Base-by-base conservation (phyloP, 495 filamentous ascomycete genomes). In the Lineolata rhizophorae region DNA sequence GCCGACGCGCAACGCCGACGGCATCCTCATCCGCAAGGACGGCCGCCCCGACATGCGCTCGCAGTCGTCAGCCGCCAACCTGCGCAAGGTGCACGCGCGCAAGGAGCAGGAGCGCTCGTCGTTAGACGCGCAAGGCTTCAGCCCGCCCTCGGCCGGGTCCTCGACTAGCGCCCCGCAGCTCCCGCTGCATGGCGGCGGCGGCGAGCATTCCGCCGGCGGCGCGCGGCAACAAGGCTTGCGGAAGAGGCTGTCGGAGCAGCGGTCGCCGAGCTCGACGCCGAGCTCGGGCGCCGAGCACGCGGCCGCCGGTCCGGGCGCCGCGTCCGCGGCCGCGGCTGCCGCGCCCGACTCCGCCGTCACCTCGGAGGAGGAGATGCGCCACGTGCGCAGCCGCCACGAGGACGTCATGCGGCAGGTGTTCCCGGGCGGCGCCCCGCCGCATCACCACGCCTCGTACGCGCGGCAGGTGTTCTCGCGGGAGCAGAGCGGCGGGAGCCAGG, bases 21-120 rank as follows among this genome's bases (percentile, higher is more conserved):
- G 53, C 1, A 35, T 57, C n/a, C 41, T 57, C 27, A 57, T 57
- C 28, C 37, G 53, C 17, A 57, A 57, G 32, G 53, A 57, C 30
- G 53, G 53, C n/a, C 22, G 48, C 14, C 53, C 53, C 6, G 53
- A 57, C 24, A 54, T 51, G 52, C 46, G 53, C 0, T 49, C 45
- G 11, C 45, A 52, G 14, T 51, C 47, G 29, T 47, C 42, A 2
- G 50, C 53, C 22, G 46, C 48, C 10, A 57, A 57, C 36, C 38
- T 57, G 20, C 40, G 52, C 12, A 55, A 53, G 37, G 52, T 57
- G 11, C 52, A 57, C 41, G 52, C 50, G 12, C 39, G 45, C 30
- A 52, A 52, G 31, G 53, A 56, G 31, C 37, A 48, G 20, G 27
- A 40, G 21, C n/a, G n/a, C n/a, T n/a, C n/a, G n/a, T n/a, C n/a